phyloP scores from a whole-genome alignment of 2,329 filamentous ascomycete genomes.

The Aspergillus pseudonomiae region DNA sequence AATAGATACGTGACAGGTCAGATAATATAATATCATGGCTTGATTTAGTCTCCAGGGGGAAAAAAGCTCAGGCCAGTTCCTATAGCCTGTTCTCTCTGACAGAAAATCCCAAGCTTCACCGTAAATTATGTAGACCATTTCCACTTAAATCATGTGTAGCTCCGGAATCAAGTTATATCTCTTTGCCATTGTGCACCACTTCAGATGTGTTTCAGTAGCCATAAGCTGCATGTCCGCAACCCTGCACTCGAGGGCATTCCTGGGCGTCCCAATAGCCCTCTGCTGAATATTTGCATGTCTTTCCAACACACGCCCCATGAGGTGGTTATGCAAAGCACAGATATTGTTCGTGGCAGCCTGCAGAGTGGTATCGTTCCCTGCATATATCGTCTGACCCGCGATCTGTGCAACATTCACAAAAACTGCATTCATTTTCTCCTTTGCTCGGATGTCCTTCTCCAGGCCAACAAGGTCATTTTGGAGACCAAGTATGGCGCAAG shows the following conservation, averaged over 20 bases:
- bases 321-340: neutral
- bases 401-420: neutral
- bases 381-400: accelerated
- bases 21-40: neutral
- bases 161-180: neutral
- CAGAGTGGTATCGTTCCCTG: neutral
- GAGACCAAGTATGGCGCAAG: neutral
- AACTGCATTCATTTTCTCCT: neutral
- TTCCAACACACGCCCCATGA: neutral
- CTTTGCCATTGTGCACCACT: neutral
- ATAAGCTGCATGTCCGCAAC: neutral
- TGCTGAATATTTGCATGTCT: neutral
- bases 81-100: no score
- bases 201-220: neutral
- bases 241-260: neutral
- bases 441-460: neutral
- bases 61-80: neutral
- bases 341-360: neutral
- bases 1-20: neutral
- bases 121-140: neutral
- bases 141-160: no score
- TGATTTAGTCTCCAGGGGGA: neutral
- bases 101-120: neutral
- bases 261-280: neutral
- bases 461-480: neutral